Percentiles rank a stretch among this genome's conserved stretches.
These are phyloP conservation scores for Paragyromitra xinjiangensis DNA, from an alignment of 495 filamentous ascomycete genomes.

Conservation along the genomic window DNA sequence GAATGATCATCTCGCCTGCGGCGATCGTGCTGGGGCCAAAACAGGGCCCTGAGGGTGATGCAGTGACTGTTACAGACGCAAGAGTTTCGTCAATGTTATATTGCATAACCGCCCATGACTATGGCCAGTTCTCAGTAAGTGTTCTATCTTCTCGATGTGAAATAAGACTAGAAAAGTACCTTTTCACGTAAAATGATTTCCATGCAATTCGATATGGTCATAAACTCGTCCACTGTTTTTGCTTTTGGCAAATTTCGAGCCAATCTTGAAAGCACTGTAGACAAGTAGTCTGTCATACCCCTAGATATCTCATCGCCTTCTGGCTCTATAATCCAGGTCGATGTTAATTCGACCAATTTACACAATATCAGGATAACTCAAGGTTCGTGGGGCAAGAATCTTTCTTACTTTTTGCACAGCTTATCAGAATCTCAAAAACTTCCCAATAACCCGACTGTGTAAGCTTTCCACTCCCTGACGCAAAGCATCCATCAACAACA, in stretches of 20 bases:
- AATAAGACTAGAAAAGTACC: not conserved
- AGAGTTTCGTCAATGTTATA: constrained; percentile 56
- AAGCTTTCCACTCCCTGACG: not conserved
- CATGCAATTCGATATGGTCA: constrained; percentile 43
- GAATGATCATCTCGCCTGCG: constrained; percentile 47
- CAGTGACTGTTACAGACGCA: constrained; percentile 38
- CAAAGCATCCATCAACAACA: constrained; percentile 43
- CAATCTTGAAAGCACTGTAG: constrained; percentile 40
- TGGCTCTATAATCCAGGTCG: constrained; percentile 30
- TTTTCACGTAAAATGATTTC: constrained; percentile 47
- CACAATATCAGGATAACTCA: not conserved
- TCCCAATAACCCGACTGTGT: constrained; percentile 35
- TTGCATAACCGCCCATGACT: constrained; percentile 53
- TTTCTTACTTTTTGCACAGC: constrained; percentile 39
- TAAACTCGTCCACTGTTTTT: constrained; percentile 43
- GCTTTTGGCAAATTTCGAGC: constrained; percentile 36
- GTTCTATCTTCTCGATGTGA: not conserved
- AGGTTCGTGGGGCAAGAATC: not conserved
- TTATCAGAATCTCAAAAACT: constrained; percentile 41
- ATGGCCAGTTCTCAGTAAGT: not conserved
- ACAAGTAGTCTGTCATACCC: constrained; percentile 10
- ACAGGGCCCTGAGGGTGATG: constrained; percentile 48
- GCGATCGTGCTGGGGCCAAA: constrained; percentile 6
- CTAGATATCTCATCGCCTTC: constrained; percentile 17
- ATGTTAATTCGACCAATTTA: constrained; percentile 5